Base-by-base conservation (phyloP, 352 stramenopile genomes). In the Pseudoperonospora humuli region DNA sequence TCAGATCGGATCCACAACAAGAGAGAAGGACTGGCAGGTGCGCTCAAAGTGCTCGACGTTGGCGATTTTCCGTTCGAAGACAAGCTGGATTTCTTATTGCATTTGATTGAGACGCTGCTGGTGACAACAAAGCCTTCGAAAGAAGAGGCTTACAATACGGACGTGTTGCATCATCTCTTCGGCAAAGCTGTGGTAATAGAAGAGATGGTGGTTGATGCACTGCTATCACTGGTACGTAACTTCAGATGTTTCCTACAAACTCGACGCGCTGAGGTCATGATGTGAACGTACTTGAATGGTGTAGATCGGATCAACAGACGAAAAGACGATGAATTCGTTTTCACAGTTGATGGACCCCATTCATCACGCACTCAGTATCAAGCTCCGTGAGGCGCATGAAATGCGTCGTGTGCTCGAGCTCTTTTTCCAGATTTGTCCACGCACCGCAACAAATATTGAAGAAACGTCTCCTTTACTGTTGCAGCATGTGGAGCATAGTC, bases 391-490 rank as follows among this genome's bases (percentile, higher is more conserved):
- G 25, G 80, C 74, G 2, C 84, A 90, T 43, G 64, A 86, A 45
- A 86, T 93, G 73, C 65, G 65, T 27, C 74, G 89, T 39, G 64
- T 88, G 27, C 59, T 88, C 23, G 51, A 68, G 11, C 67, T 88
- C 7, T 91, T 93, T 25, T 66, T 81, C 23, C 43, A 73, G n/a
- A 86, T 86, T 19, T 86, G 78, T 25, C 72, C 67, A 11, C 66
- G 70, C 1, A 86, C 74, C n/a, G 74, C 70, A 3, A 75, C 52
- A 19, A 79, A 74, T 17, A 86, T 89, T 25, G 74, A 86, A 52
- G 77, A 90, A 45, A 83, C 71, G 0, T 87, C 75, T 8, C 77
- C 74, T 9, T 43, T 93, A 6, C 50, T 92, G 15, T 42, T 89
- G 8, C 77, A 90, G 45, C 77, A 90, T 40, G 65, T 91, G 7